Evolutionary conservation across 2,329 filamentous ascomycete genomes (phyloP).

Genomic region (Penicillium sp.): DNA sequence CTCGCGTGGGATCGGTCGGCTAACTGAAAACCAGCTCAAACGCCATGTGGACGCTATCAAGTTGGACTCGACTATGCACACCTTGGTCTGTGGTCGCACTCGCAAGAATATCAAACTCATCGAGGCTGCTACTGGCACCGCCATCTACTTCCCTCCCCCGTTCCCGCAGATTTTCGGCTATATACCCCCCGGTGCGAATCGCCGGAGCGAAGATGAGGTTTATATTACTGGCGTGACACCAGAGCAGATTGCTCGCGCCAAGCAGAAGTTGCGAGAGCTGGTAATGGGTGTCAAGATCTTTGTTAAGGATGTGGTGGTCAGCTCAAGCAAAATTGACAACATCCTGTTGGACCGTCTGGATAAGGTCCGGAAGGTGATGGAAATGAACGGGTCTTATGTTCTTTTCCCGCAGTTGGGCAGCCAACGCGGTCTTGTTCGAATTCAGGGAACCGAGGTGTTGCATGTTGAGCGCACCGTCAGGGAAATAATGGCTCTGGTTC

Average conservation of each 20-base stretch:
- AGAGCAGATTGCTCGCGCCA: conserved; percentile 80
- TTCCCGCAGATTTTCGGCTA: conserved; percentile 92
- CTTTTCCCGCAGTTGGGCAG: conserved; percentile 85
- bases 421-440: conserved; percentile 76
- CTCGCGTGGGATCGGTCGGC: conserved; percentile 13
- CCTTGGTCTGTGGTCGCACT: conserved; percentile 85
- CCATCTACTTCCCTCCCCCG: conserved; percentile 95
- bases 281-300: conserved; percentile 76
- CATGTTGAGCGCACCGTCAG: conserved; percentile 92
- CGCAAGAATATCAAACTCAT: conserved; percentile 98
- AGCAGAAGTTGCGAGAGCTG: conserved; percentile 84
- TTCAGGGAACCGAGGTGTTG: conserved; percentile 88
- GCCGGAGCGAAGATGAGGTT: conserved; percentile 81
- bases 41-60: conserved; percentile 70
- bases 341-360: conserved; percentile 87
- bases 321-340: conserved; percentile 88
- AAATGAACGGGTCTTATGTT: conserved; percentile 92
- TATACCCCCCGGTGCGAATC: conserved; percentile 72
- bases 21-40: conserved; percentile 44
- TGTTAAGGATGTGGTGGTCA: conserved; percentile 88
- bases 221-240: conserved; percentile 89
- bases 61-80: conserved; percentile 83
- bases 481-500: conserved; percentile 89
- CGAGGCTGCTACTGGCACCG: conserved; percentile 89
- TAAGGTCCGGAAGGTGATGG: conserved; percentile 96